These are phyloP conservation scores for Mycena leptocephala DNA, from an alignment of 768 basidiomycete species.

Conservation along the genomic window DNA sequence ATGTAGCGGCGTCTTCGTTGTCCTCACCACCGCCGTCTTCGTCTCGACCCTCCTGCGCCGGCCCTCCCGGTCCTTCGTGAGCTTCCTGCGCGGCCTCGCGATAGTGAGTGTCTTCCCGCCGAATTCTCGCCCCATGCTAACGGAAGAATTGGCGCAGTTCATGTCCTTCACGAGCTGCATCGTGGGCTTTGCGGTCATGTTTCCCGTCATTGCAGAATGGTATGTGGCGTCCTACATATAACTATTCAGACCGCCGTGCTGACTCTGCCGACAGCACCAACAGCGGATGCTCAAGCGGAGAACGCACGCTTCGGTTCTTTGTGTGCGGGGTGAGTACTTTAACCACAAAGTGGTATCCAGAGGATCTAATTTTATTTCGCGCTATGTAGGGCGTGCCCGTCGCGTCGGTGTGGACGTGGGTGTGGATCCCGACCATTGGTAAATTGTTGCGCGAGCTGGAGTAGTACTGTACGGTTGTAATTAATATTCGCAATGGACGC, in stretches of 20 bases:
- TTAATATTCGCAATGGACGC: slow-evolving; percentile 3
- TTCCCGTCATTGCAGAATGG: slow-evolving; percentile 24
- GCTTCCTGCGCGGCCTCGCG: neutral
- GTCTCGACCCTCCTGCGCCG: slow-evolving; percentile 8
- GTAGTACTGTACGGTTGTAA: neutral
- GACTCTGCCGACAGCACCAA: neutral
- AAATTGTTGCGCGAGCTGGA: neutral
- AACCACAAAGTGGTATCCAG: neutral
- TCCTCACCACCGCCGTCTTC: neutral
- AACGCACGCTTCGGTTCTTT: slow-evolving; percentile 3
- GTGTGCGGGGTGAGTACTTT: neutral
- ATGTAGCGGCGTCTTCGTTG: slow-evolving; percentile 8
- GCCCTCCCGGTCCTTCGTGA: neutral
- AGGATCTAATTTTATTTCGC: neutral
- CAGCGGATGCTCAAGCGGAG: neutral
- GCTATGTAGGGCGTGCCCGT: slow-evolving; percentile 18
- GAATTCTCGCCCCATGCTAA: too few species aligned
- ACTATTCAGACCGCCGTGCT: neutral
- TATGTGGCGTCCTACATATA: neutral
- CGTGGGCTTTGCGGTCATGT: slow-evolving; percentile 17
- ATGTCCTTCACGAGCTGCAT: slow-evolving; percentile 18
- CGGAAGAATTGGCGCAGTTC: neutral
- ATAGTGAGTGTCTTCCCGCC: neutral
- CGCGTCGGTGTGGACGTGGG: slow-evolving; percentile 27
- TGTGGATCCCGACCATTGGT: slow-evolving; percentile 12